phyloP scores from a whole-genome alignment of 345 rosid genomes.

The Linum usitatissimum region DNA sequence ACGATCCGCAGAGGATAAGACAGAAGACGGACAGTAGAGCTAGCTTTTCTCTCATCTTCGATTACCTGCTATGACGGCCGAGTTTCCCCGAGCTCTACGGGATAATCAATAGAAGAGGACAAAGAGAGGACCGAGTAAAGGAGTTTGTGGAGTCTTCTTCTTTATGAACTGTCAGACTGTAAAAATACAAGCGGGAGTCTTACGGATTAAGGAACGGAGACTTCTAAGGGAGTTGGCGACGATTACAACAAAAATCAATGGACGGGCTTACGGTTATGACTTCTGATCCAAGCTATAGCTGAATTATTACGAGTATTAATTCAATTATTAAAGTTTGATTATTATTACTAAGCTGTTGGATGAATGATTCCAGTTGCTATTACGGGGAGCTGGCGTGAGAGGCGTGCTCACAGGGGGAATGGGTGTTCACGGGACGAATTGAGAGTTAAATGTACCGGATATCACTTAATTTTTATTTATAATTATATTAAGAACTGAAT shows the following conservation, averaged over 20 bases:
- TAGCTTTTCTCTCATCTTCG: neutral
- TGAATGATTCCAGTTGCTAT: too few species aligned
- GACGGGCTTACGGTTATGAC: too few species aligned
- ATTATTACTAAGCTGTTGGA: too few species aligned
- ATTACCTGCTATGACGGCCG: neutral
- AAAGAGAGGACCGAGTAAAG: neutral
- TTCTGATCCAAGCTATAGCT: too few species aligned
- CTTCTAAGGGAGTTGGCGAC: neutral
- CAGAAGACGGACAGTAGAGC: neutral
- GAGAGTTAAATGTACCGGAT: too few species aligned
- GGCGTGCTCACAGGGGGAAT: too few species aligned
- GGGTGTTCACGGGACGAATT: too few species aligned
- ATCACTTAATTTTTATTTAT: too few species aligned
- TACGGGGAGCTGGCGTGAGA: too few species aligned
- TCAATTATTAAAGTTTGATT: too few species aligned
- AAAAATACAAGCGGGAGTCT: neutral
- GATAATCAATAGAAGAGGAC: neutral
- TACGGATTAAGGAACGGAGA: neutral
- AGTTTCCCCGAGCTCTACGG: neutral
- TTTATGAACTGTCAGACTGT: neutral
- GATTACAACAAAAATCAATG: neutral
- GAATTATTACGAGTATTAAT: too few species aligned
- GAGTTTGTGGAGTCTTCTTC: neutral
- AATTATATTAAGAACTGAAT: too few species aligned
- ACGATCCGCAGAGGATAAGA: neutral